phyloP scores from a whole-genome alignment of 2,329 filamentous ascomycete species.

The Huntiella decipiens region DNA sequence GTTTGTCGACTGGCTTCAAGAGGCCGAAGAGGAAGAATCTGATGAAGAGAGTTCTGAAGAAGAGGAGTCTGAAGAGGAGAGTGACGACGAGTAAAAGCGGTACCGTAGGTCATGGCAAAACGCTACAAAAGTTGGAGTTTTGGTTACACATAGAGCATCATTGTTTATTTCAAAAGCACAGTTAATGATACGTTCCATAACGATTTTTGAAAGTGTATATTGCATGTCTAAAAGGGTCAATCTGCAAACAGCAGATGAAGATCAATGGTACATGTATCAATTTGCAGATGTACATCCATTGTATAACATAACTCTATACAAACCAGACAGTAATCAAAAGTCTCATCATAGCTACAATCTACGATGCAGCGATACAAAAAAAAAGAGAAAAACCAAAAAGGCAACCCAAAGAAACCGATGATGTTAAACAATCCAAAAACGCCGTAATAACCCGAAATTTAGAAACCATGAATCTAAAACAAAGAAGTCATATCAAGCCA shows the following conservation, averaged over 20 bases:
- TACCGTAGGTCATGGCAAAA: neutral
- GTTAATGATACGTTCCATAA: neutral
- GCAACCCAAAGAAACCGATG: neutral
- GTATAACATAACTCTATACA: too few species aligned
- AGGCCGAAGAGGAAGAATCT: constrained; percentile 37
- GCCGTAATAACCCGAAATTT: neutral
- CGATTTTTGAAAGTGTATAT: neutral
- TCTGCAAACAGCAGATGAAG: too few species aligned
- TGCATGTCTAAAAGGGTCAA: too few species aligned
- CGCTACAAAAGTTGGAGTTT: neutral
- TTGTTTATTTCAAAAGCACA: neutral
- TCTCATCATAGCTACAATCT: too few species aligned
- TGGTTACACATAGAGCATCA: too few species aligned
- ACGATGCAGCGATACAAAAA: neutral
- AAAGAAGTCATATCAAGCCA: neutral
- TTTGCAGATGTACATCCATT: too few species aligned
- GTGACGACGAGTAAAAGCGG: constrained; percentile 8
- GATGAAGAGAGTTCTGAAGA: constrained; percentile 47
- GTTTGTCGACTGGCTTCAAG: constrained; percentile 69
- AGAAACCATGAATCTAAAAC: neutral
- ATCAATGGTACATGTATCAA: too few species aligned
- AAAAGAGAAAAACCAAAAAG: neutral
- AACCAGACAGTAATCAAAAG: too few species aligned
- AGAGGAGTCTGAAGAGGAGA: constrained; percentile 22
- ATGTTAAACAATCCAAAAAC: neutral